Base-by-base conservation (phyloP, 768 basidiomycete species). In the Boletus barrowsii region DNA sequence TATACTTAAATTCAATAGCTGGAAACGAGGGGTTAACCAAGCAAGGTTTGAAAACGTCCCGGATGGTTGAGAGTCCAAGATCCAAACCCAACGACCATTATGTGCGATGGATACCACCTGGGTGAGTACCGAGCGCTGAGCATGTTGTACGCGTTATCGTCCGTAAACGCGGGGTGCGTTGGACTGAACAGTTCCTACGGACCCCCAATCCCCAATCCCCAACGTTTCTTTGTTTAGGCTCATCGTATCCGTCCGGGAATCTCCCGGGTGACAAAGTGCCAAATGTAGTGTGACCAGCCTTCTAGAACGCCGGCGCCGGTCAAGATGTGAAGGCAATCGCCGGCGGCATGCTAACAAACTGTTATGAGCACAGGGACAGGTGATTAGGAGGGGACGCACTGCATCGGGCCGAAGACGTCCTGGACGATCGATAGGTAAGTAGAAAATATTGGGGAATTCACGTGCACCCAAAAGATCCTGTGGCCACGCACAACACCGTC, bases 381-480 rank as follows among this genome's bases (percentile, higher is more conserved):
- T 10, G 2, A 42, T 29, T 10, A 42, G 20, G 24, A 35, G 15
- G 3, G 10, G 22, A 76, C 84, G 49, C 55, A 86, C 84, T 29
- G 84, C 80, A 62, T 87, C 86, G 30, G 86, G 86, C 4, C 86
- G 75, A 14, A 87, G 69, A 41, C 80, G 74, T 30, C 73, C 84
- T 2, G 86, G 86, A 49, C 77, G 74, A 53, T 87, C 84, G 29
- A 87, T 86, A 7, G 75, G 71, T 1, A 87, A 70, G 62, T 77
- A 87, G 58, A 80, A 77, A 3, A 88, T 72, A 56, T 84, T 74
- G 0, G 81, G 79, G 59, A 77, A 86, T 49, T 74, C 69, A 1
- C 60, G 47, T n/a, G 69, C 66, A 43, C 64, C 65, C 14, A 84
- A 65, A 7, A 79, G 57, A n/a, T 64, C 69, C 82, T 83, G 51